Evolutionary conservation across 2,329 filamentous ascomycete species (phyloP).

Genomic region (Hymenoscyphus salicellus): DNA sequence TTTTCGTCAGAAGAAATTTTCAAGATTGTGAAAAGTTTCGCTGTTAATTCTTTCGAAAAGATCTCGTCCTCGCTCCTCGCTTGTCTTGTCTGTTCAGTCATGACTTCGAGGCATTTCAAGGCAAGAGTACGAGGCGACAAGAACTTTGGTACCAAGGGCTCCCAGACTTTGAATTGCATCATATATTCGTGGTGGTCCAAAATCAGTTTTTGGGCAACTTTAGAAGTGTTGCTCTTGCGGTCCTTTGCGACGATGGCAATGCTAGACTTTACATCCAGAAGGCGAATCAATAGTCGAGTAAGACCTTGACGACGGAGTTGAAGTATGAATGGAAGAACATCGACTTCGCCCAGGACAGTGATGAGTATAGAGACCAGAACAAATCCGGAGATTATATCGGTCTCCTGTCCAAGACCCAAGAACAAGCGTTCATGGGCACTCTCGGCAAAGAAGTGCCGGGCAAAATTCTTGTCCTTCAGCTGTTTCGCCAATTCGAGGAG

Average conservation of each 20-base stretch:
- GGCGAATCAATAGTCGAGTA: conserved; percentile 51
- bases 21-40: conserved; percentile 49
- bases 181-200: conserved; percentile 52
- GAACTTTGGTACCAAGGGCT: conserved; percentile 45
- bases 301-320: conserved; percentile 55
- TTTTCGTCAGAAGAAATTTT: conserved; percentile 24
- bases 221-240: conserved; percentile 66
- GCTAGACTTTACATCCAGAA: conserved; percentile 54
- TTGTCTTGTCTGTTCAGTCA: conserved; percentile 51
- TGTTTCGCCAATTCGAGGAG: conserved; percentile 59
- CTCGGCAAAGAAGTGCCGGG: conserved; percentile 70
- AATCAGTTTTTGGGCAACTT: conserved; percentile 57
- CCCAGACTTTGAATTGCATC: conserved; percentile 58
- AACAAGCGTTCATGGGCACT: conserved; percentile 68
- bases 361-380: conserved; percentile 62
- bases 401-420: conserved; percentile 55
- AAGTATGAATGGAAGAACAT: conserved; percentile 56
- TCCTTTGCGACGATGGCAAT: conserved; percentile 62
- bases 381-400: conserved; percentile 61
- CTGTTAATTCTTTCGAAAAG: conserved; percentile 47
- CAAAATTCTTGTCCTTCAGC: conserved; percentile 60
- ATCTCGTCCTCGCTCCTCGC: conserved; percentile 48
- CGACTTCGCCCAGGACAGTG: conserved; percentile 59
- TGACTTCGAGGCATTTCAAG: conserved; percentile 60
- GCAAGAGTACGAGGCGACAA: conserved; percentile 63